Evolutionary conservation across 345 rosid species (phyloP).

Genomic region (Brassica napus): Da-Ae NC_063444.1:4741001-4741500

Average conservation of each 20-base stretch:
- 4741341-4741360: conserved; percentile 5
- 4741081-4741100: conserved; percentile 68
- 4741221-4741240: conserved; percentile 43
- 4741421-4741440: conserved; percentile 97
- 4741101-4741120: conserved; percentile 75
- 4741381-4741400: neutral
- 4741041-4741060: neutral
- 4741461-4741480: conserved; percentile 50
- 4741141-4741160: neutral
- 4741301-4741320: conserved; percentile 31
- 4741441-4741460: conserved; percentile 99
- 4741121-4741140: conserved; percentile 59
- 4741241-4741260: conserved; percentile 95
- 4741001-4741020: conserved; percentile 75
- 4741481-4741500: conserved; percentile 21
- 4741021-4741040: conserved; percentile 24
- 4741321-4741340: conserved; percentile 19
- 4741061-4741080: neutral
- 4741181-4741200: neutral
- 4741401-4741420: conserved; percentile 94
- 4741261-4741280: conserved; percentile 68
- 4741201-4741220: conserved; percentile 33
- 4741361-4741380: neutral
- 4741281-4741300: conserved; percentile 50
- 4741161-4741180: too few species aligned